Evolutionary conservation across 1,284 basidiomycete genomes (phyloP).

Genomic region (Rhizoctonia solani): DNA sequence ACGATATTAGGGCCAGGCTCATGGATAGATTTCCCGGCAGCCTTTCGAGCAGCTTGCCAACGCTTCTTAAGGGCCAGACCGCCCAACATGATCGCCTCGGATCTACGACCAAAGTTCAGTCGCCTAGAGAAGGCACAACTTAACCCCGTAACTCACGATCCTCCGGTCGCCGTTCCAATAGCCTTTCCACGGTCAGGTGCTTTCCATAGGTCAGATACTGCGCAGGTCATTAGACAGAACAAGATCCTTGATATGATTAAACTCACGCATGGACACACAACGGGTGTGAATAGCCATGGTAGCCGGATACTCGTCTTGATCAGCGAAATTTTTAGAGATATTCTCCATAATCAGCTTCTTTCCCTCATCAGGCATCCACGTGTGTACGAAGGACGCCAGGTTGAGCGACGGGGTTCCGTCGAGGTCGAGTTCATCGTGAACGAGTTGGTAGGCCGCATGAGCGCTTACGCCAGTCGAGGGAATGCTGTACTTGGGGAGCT

Average conservation of each 20-base stretch:
- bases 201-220: conserved; percentile 93
- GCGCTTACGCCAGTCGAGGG: conserved; percentile 62
- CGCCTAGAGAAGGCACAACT: neutral
- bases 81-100: conserved; percentile 91
- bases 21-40: conserved; percentile 81
- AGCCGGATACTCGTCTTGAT: conserved; percentile 90
- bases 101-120: conserved; percentile 36
- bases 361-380: conserved; percentile 70
- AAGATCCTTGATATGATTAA: neutral
- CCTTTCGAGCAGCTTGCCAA: conserved; percentile 90
- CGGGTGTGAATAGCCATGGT: conserved; percentile 76
- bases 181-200: conserved; percentile 74
- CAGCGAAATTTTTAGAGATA: conserved; percentile 87
- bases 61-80: conserved; percentile 93
- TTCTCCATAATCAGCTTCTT: conserved; percentile 81
- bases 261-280: conserved; percentile 51
- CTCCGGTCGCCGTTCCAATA: conserved; percentile 91
- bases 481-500: conserved; percentile 68
- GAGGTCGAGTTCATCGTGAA: conserved; percentile 81
- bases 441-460: conserved; percentile 73
- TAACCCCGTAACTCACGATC: conserved; percentile 60
- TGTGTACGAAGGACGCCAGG: conserved; percentile 76
- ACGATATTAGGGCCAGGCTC: conserved; percentile 77
- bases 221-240: conserved; percentile 55
- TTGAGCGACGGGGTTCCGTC: conserved; percentile 82